Percentiles rank a stretch among this genome's conserved stretches.
Evolutionary conservation across 1,284 basidiomycete species (phyloP).

Genomic region (Cerioporus squamosus): DNA sequence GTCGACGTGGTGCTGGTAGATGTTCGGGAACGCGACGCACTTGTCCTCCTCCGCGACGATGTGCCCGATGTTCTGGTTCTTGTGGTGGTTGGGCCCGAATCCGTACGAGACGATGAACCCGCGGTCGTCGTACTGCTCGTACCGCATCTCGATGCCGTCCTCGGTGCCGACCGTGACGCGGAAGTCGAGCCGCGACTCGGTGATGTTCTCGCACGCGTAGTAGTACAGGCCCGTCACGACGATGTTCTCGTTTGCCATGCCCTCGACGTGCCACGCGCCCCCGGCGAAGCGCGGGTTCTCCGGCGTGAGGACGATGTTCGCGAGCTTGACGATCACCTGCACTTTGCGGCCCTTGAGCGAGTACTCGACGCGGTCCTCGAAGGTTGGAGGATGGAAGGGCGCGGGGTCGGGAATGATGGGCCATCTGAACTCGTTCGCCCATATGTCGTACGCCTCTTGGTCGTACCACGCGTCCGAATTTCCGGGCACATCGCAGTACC

Average conservation of each 20-base stretch:
- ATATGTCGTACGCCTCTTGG: too few relatives aligned
- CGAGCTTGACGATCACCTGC: conserved; percentile 36
- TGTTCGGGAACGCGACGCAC: conserved; percentile 37
- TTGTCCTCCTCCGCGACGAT: conserved; percentile 28
- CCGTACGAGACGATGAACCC: neutral
- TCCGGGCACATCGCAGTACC: neutral
- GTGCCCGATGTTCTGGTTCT: conserved; percentile 11
- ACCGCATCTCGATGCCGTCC: conserved; percentile 3
- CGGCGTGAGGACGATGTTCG: conserved; percentile 34
- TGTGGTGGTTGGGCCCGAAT: neutral
- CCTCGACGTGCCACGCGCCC: conserved; percentile 37
- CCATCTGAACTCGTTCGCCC: too few relatives aligned
- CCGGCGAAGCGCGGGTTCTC: conserved; percentile 32
- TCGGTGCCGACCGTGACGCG: conserved; percentile 6
- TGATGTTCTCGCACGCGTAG: conserved; percentile 22
- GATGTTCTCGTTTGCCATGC: conserved; percentile 41
- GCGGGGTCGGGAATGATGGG: too few relatives aligned
- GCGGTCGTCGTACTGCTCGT: neutral
- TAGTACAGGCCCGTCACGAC: conserved; percentile 34
- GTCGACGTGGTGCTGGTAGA: conserved; percentile 40
- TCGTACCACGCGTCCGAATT: too few relatives aligned
- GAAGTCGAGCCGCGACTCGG: conserved; percentile 21
- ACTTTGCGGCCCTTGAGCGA: conserved; percentile 2
- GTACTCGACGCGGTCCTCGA: neutral
- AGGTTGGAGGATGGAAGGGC: neutral